Base-by-base conservation (phyloP, 257 asterid species). In the Plantago elongata region DNA sequence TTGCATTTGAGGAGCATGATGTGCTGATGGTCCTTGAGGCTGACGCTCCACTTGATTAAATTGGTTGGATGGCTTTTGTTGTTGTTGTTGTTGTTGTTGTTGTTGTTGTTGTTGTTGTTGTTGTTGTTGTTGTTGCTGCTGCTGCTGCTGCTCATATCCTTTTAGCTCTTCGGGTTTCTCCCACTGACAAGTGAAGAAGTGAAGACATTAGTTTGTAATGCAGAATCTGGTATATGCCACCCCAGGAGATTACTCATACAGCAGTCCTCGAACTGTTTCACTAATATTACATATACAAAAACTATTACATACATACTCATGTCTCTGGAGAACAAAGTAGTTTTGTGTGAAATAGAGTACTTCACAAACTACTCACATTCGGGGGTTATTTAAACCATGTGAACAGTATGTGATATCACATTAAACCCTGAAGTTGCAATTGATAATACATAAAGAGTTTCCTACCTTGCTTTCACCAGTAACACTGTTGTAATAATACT, bases 391-490 rank as follows among this genome's bases (percentile, higher is more conserved):
- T 13, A 9, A 52, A 11, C 12, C 5, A 50, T 52, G 17, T 52
- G 40, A 10, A 18, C 11, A 54, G 10, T 18, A 27, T 29, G n/a
- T 54, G n/a, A 27, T 5, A 3, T 52, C 59, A 4, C 13, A 16
- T 29, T 11, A 54, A 18, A 22, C 27, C 15, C 9, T 38, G 12
- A 12, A 9, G 40, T 13, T 51, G 27, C 27, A 18, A 51, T 13
- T 51, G 38, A 51, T 51, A 9, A 51, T 3, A 51, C 13, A 22
- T 18, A 11, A 12, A 17, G 12, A 22, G 30, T 68, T 60, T 61
- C 57, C 63, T 82, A 91, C 98, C 84, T 80, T 88, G 94, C 98
- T 91, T 88, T 91, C 97, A 60, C 98, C 93, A 63, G 95, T 86
- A 62, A 75, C 37, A 68, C 77, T 83, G 81, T 86, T 86, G 74